Evolutionary conservation across 1,284 basidiomycete genomes (phyloP).

Genomic region (Inonotus obliquus): DNA sequence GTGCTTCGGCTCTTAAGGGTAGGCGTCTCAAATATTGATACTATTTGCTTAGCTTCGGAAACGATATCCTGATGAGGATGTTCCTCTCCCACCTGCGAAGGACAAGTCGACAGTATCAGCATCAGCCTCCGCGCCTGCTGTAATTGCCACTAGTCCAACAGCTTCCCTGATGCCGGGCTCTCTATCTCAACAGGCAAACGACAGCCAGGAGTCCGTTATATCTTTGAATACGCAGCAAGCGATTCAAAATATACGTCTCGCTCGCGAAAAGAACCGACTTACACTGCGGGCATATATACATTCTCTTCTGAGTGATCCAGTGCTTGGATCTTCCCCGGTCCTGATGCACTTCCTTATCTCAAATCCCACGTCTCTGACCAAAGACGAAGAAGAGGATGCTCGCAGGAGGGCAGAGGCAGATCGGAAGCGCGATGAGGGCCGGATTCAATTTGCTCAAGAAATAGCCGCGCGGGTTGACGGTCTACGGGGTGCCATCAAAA

Average conservation of each 20-base stretch:
- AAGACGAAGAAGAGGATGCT: conserved; percentile 79
- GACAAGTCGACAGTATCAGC: conserved; percentile 67
- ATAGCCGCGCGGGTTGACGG: conserved; percentile 84
- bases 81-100: conserved; percentile 82
- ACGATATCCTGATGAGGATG: conserved; percentile 72
- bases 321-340: conserved; percentile 80
- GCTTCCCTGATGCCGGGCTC: conserved; percentile 6
- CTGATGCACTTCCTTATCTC: conserved; percentile 84
- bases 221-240: conserved; percentile 18
- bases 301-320: conserved; percentile 67
- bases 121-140: conserved; percentile 35
- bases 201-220: conserved; percentile 17
- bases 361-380: conserved; percentile 66
- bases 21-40: background rate
- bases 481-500: conserved; percentile 78
- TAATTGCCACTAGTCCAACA: conserved; percentile 25
- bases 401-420: conserved; percentile 85
- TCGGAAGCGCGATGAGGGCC: conserved; percentile 82
- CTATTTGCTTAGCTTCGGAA: conserved; percentile 60
- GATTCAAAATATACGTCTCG: conserved; percentile 41
- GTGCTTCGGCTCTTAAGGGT: conserved; percentile 22
- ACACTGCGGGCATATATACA: conserved; percentile 93
- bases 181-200: conserved; percentile 8
- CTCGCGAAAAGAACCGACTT: conserved; percentile 92
- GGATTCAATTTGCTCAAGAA: conserved; percentile 82